Conservation (phyloP, 176 grass and related monocot genomes). For the Triticum timopheevii region DNA sequence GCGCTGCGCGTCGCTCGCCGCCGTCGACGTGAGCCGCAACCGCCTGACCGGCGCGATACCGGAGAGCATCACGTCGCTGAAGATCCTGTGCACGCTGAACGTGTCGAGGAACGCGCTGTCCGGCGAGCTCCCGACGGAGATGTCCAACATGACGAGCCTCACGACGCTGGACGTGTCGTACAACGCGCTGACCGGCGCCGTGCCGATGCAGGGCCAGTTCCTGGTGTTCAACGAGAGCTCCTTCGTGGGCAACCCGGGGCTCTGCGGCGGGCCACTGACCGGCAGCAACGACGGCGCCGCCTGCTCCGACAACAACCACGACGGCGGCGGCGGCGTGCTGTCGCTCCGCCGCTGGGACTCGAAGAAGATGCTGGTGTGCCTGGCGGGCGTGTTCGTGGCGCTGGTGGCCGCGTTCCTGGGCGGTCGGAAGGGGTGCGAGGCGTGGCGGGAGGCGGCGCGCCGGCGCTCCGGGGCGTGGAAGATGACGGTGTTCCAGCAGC, state of each 20-base stretch:
- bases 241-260: constrained; percentile 60
- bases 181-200: constrained; percentile 58
- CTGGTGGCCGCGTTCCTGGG: not conserved
- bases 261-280: constrained; percentile 43
- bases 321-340: not conserved
- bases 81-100: constrained; percentile 77
- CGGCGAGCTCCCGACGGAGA: constrained; percentile 53
- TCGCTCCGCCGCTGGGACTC: not conserved
- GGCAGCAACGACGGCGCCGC: constrained; percentile 8
- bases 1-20: constrained; percentile 47
- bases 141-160: constrained; percentile 79
- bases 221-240: constrained; percentile 79
- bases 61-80: constrained; percentile 42
- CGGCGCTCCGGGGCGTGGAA: constrained; percentile 57
- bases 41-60: constrained; percentile 61
- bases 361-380: constrained; percentile 42
- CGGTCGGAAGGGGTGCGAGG: constrained; percentile 24
- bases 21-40: constrained; percentile 82
- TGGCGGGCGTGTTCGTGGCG: not conserved
- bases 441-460: constrained; percentile 34
- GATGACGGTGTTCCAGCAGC: constrained; percentile 92
- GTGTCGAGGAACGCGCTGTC: constrained; percentile 64
- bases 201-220: constrained; percentile 82
- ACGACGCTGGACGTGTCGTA: constrained; percentile 82
- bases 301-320: not conserved